Evolutionary conservation across 108 stramenopile genomes (phyloP).

Genomic region (Nitzschia putrida): DNA sequence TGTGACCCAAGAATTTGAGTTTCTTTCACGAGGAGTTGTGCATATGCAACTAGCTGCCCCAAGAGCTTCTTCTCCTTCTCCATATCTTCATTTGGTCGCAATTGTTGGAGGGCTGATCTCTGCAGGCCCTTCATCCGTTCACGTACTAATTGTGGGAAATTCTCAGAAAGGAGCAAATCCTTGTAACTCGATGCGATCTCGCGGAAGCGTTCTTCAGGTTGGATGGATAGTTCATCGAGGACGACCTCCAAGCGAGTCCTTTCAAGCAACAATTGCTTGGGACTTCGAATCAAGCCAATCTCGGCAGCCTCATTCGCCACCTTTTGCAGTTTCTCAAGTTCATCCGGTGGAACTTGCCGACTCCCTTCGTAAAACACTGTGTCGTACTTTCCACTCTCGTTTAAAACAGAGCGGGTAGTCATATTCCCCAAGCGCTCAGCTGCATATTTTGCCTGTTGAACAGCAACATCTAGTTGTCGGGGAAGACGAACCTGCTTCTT

Average conservation of each 20-base stretch:
- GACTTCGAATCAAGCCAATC: slow-evolving; percentile 76
- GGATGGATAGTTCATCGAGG: slow-evolving; percentile 72
- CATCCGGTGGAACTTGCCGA: slow-evolving; percentile 50
- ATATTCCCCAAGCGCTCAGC: slow-evolving; percentile 61
- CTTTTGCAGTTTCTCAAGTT: slow-evolving; percentile 62
- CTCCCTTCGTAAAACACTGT: slow-evolving; percentile 60
- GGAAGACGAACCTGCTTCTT: slow-evolving; percentile 67
- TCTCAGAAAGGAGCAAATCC: slow-evolving; percentile 83
- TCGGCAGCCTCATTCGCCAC: slow-evolving; percentile 65
- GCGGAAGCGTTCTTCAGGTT: slow-evolving; percentile 78
- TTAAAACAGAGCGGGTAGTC: slow-evolving; percentile 33
- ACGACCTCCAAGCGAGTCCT: slow-evolving; percentile 67
- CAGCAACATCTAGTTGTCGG: slow-evolving; percentile 61
- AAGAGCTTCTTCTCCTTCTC: slow-evolving; percentile 66
- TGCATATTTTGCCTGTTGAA: slow-evolving; percentile 81
- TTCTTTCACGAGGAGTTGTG: slow-evolving; percentile 77
- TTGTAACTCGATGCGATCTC: slow-evolving; percentile 81
- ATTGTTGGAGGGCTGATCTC: slow-evolving; percentile 42
- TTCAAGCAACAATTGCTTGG: slow-evolving; percentile 57
- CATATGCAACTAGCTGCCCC: slow-evolving; percentile 67
- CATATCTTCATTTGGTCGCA: slow-evolving; percentile 38
- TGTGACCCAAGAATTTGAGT: slow-evolving; percentile 77
- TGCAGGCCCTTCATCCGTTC: slow-evolving; percentile 77
- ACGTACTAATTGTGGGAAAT: slow-evolving; percentile 65
- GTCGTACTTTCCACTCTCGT: slow-evolving; percentile 26